Evolutionary conservation across 2,329 filamentous ascomycete species (phyloP).

Genomic region (Apiospora pterosperma): DNA sequence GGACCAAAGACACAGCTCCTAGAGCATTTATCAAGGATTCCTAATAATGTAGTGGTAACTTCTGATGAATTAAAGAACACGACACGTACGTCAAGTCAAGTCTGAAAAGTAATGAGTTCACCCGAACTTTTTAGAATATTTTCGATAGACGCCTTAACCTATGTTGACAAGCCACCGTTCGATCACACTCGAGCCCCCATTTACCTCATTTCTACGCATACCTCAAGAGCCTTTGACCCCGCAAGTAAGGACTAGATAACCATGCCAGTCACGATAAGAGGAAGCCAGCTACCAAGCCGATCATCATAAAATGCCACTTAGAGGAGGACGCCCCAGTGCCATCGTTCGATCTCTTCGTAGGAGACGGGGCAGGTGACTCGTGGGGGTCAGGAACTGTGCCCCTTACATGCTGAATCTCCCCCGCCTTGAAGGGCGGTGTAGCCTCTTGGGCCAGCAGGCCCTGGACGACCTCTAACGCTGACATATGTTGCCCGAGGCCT

Average conservation of each 20-base stretch:
- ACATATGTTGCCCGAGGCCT: constrained; percentile 63
- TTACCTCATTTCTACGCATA: background rate
- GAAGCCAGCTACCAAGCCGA: background rate
- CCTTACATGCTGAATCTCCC: constrained; percentile 43
- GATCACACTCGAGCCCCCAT: background rate
- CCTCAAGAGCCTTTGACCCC: background rate
- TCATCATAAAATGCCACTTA: background rate
- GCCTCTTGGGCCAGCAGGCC: constrained; percentile 48
- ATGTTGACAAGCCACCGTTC: background rate
- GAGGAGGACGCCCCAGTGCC: background rate
- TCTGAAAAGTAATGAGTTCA: no score
- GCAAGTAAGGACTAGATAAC: background rate
- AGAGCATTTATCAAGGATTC: no score
- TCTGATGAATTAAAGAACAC: no score
- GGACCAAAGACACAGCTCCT: no score
- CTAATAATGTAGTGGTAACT: no score
- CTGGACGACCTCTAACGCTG: constrained; percentile 60
- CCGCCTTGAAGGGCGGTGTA: constrained; percentile 41
- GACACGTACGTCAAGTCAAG: no score
- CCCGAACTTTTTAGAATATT: no score
- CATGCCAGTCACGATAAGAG: background rate
- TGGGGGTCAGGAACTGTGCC: background rate
- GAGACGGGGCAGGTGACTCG: background rate
- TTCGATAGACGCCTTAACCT: background rate
- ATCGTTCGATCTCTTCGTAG: background rate